A percentile compares a stretch with the other conserved stretches of the same genome.
Evolutionary conservation across 257 asterid genomes (phyloP).

Genomic region (Solanum sparsipilum): DNA sequence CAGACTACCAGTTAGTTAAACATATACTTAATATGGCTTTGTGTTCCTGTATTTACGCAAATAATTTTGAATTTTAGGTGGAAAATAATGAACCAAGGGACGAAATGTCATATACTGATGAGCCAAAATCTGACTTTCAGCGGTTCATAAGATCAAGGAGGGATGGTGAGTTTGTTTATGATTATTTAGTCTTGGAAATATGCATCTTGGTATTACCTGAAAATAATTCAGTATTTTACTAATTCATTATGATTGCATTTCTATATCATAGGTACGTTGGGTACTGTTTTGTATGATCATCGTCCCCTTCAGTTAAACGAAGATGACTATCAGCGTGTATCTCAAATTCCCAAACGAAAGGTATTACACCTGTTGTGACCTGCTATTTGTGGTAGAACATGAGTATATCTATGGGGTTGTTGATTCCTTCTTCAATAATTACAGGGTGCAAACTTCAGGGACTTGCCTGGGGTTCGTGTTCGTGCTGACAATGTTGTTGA

Average conservation of each 20-base stretch:
- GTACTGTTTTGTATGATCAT: conserved; percentile 58
- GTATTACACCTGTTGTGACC: conserved; percentile 11
- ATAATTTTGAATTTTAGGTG: conserved; percentile 26
- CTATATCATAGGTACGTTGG: conserved; percentile 49
- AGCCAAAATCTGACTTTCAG: conserved; percentile 49
- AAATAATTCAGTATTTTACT: background rate
- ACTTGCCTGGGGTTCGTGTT: conserved; percentile 55
- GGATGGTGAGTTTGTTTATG: conserved; percentile 36
- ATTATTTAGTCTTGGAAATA: background rate
- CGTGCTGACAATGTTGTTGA: conserved; percentile 50
- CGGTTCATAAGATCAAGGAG: conserved; percentile 39
- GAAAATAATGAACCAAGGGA: conserved; percentile 46
- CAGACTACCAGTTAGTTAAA: too few relatives aligned
- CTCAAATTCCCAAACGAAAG: conserved; percentile 61
- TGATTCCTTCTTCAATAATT: background rate
- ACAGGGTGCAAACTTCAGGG: conserved; percentile 81
- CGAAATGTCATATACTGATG: conserved; percentile 36
- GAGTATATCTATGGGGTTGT: background rate
- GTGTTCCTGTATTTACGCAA: background rate
- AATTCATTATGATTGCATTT: background rate
- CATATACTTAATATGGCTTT: too few relatives aligned
- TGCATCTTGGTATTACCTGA: background rate
- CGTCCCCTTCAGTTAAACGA: conserved; percentile 42
- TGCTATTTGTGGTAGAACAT: background rate
- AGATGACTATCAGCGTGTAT: conserved; percentile 64